These are phyloP conservation scores for Mycosphaerella sp. DNA, from an alignment of 2,329 filamentous ascomycete species.

Conservation along the genomic window DNA sequence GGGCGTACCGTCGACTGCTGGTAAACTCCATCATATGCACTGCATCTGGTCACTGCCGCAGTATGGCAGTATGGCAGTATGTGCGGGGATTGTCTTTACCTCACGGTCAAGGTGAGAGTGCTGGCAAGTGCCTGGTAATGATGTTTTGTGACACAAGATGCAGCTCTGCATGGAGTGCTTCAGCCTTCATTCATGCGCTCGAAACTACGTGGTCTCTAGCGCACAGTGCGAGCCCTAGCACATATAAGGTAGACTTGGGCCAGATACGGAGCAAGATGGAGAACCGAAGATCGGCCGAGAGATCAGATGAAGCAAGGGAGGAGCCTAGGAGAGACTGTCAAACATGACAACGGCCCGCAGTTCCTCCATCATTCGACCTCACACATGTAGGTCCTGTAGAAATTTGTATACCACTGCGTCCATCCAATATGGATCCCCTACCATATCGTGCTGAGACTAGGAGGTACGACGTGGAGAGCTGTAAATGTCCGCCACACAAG, in stretches of 20 bases:
- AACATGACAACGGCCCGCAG: background rate
- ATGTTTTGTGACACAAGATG: background rate
- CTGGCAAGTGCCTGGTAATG: no score
- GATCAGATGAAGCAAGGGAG: background rate
- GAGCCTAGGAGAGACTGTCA: background rate
- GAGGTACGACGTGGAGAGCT: background rate
- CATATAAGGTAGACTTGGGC: background rate
- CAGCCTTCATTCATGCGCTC: background rate
- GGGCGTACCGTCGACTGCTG: no score
- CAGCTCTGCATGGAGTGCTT: background rate
- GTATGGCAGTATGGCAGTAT: no score
- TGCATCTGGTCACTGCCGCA: no score
- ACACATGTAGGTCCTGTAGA: background rate
- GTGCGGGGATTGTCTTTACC: no score
- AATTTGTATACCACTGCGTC: background rate
- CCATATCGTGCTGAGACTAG: background rate
- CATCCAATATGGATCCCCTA: background rate
- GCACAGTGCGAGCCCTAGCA: background rate
- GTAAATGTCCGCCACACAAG: background rate
- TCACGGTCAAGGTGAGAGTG: no score
- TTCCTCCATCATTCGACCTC: background rate
- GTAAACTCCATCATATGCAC: no score
- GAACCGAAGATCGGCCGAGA: constrained; percentile 9
- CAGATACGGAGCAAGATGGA: constrained; percentile 5
- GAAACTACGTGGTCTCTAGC: background rate